Base-by-base conservation (phyloP, 441 rosid species). In the Corymbia calophylla region DNA sequence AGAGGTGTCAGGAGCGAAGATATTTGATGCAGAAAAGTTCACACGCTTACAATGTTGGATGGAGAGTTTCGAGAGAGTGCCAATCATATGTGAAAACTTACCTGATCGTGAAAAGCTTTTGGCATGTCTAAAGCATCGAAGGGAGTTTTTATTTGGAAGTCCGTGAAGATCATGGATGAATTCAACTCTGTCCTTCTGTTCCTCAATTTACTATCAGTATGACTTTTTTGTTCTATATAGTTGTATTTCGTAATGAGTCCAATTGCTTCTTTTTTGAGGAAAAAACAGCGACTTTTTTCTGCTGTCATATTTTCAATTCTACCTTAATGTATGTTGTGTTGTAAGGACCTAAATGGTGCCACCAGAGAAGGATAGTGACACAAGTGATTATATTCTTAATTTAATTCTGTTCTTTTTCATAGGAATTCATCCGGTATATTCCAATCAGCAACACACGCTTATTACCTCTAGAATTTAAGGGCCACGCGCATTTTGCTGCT, bases 11-110 rank as follows among this genome's bases (percentile, higher is more conserved):
- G 90, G 88, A 47, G n/a, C 81, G 4, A 89, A 91, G 39, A 10
- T 89, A 47, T 17, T 89, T 31, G 90, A 91, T 3, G 58, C 89
- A 3, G 73, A 77, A 31, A 91, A 87, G 21, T 89, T 93, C 53
- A 92, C 90, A 58, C 86, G 88, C 21, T 29, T 93, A 66, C 48
- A 88, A 29, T 70, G 87, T 4, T 93, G 94, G 94, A 29, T 84
- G 39, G 19, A 82, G 35, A 85, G 88, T 80, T 93, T 92, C 88
- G 88, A 86, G 62, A 23, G 25, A 56, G 86, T 89, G 23, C 91
- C 91, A 13, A 2, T 89, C 0, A 90, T 93, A 81, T 31, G 90
- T 32, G 87, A 90, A 8, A 93, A 91, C 68, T 89, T 91, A 31
- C 92, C 92, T 16, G 89, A 92, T 55, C 87, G 9, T 21, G 89